Base-by-base conservation (phyloP, 2,329 filamentous ascomycete genomes). In the Pyrenophora tritici-repentis region DNA sequence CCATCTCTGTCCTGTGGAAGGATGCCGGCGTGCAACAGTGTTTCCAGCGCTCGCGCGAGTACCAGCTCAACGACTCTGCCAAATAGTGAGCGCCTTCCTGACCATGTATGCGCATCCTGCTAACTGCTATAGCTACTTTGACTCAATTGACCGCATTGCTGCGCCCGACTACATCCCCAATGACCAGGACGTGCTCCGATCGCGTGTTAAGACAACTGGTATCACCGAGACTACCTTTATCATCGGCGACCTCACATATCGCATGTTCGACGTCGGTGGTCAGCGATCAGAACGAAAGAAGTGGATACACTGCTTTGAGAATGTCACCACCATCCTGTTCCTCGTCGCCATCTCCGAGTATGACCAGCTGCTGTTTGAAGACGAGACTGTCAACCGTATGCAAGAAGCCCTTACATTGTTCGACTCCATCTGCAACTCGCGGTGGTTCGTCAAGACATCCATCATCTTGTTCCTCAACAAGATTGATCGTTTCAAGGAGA, bases 151-250 rank as follows among this genome's bases (percentile, higher is more conserved):
- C 50, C 90, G 92, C 62, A 96, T 97, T 67, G 89, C 90, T 39
- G 87, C 89, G 37, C 89, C 91, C 47, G 92, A 96, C 73, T 97
- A 96, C 77, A 89, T 96, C 75, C 92, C 92, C 62, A 96, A 91
- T 71, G 91, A 97, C 75, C 91, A 96, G 78, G 93, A 97, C 74
- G 90, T 97, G 22, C 87, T 97, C 51, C 88, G 91, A 65, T 96
- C 92, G 65, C 91, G 93, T 87, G 90, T 96, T 77, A 96, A 96
- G 85, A 97, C 92, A 2, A 96, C 92, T 18, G 92, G 92, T 86
- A 96, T 97, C 72, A 96, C 91, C 26, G 91, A 96, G 79, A 97
- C 92, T 17, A 94, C 90, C 26, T 96, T 97, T 78, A 94, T 94
- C 73, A 96, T 96, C 62, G 91, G 91, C 62, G 90, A 96, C 68